These are phyloP conservation scores for Salisapilia sapeloensis DNA, from an alignment of 352 stramenopile species.

Conservation along the genomic window DNA sequence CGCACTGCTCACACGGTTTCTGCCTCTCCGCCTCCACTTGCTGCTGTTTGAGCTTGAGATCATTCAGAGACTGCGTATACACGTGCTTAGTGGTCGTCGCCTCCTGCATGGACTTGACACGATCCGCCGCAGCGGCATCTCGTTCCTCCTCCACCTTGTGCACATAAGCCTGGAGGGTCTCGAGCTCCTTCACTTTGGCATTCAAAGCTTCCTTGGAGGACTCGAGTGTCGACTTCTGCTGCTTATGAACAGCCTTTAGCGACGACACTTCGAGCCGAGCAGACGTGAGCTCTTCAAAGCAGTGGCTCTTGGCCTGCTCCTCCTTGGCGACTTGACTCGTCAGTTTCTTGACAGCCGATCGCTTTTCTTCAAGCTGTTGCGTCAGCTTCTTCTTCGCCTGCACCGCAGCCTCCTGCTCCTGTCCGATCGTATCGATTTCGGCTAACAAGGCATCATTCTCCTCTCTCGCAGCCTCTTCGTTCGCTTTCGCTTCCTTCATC, in stretches of 20 bases:
- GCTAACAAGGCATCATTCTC: slow-evolving; percentile 58
- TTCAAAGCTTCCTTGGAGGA: slow-evolving; percentile 44
- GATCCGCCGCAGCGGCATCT: slow-evolving; percentile 28
- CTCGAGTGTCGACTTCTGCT: slow-evolving; percentile 56
- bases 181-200: slow-evolving; percentile 36
- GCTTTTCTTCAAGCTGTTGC: slow-evolving; percentile 65
- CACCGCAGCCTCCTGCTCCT: slow-evolving; percentile 37
- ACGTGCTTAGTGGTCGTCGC: slow-evolving; percentile 48
- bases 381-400: slow-evolving; percentile 56
- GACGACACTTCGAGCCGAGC: slow-evolving; percentile 55
- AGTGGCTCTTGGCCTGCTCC: slow-evolving; percentile 45
- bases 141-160: slow-evolving; percentile 33
- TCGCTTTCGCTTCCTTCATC: slow-evolving; percentile 27
- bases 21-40: slow-evolving; percentile 34
- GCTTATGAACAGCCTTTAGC: slow-evolving; percentile 52
- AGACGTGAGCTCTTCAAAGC: slow-evolving; percentile 58
- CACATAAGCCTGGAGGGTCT: slow-evolving; percentile 47
- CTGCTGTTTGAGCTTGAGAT: slow-evolving; percentile 32
- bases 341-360: slow-evolving; percentile 58
- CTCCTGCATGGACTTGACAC: slow-evolving; percentile 32
- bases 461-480: slow-evolving; percentile 32
- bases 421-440: slow-evolving; percentile 52
- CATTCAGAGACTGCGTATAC: slow-evolving; percentile 14
- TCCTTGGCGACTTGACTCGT: slow-evolving; percentile 44
- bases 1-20: slow-evolving; percentile 36